Evolutionary conservation across 1,284 basidiomycete species (phyloP), one percentile per base, ranked within the genome.

Genomic region (Vanrija sp.): DNA sequence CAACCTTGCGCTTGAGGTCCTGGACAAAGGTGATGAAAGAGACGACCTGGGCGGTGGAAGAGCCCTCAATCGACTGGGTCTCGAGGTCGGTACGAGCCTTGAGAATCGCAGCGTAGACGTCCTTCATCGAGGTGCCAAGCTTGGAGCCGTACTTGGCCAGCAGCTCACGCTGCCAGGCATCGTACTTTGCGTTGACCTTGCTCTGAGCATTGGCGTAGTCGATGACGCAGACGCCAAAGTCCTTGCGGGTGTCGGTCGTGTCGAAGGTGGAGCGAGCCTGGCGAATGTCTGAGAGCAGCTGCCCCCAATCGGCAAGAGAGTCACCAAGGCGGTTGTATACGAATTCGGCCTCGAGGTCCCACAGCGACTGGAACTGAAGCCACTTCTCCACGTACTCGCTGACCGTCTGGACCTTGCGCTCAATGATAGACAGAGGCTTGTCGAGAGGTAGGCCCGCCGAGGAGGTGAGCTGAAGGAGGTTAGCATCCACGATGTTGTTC

Each of bases 1-100:
- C 90, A 55, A 91, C 90, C 81, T 94, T 96, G 73, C 89, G 87
- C 80, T 98, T 98, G 65, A 98, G 84, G 80, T 98, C 94, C 78
- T 98, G 95, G 1, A 98, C 94, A 72, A 97, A 97, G 23, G 96
- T 99, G 78, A 99, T 98, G 78, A 98, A 97, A 1, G 91, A 88
- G 64, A 99, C 96, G 71, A 96, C 93, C 60, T 94, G 93, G 40
- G 94, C 95, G 71, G 96, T 98, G 53, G 83, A 83, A 46, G 68
- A 72, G 5, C 78, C 76, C 50, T 80, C 79, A 74, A 92, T 91
- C 46, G 87, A 87, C 67, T 90, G 85, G 58, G 91, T 88, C 78
- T 98, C 96, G 50, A 99, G 83, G 64, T 97, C 93, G 70, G 92
- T 88, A 62, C 96, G 83, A 48, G 93, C 89, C 79, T 97, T 96